Evolutionary conservation across 2,329 filamentous ascomycete species (phyloP).

Genomic region (Didymella lethalis): DNA sequence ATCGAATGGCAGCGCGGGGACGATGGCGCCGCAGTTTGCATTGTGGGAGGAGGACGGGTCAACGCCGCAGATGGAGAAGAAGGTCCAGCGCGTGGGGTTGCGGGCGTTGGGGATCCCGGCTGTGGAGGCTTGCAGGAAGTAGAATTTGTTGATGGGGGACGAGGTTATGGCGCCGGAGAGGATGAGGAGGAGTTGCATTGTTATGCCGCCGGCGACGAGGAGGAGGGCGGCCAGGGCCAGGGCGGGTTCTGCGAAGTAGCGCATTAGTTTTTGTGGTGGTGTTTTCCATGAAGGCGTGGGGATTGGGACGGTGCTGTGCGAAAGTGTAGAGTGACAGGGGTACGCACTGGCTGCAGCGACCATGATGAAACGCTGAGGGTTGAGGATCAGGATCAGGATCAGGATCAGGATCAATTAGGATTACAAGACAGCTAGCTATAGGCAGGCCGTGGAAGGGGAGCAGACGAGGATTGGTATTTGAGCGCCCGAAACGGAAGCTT

Average conservation of each 20-base stretch:
- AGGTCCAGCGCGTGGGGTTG: conserved; percentile 82
- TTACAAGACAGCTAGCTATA: not conserved
- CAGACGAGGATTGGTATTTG: conserved; percentile 10
- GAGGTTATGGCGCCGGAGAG: conserved; percentile 65
- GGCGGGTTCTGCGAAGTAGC: conserved; percentile 57
- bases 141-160: conserved; percentile 74
- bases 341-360: conserved; percentile 32
- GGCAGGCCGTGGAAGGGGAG: not conserved
- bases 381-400: not conserved
- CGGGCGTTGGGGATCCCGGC: conserved; percentile 65
- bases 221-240: conserved; percentile 67
- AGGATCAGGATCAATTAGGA: conserved; percentile 6
- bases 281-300: too few relatives aligned
- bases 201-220: conserved; percentile 67
- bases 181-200: conserved; percentile 72
- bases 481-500: conserved; percentile 17
- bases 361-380: conserved; percentile 11
- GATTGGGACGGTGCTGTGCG: not conserved
- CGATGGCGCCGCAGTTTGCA: conserved; percentile 67
- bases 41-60: conserved; percentile 60
- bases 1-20: conserved; percentile 72
- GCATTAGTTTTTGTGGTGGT: not conserved
- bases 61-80: conserved; percentile 80
- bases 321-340: conserved; percentile 3
- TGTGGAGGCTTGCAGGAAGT: conserved; percentile 85